These are phyloP conservation scores for Brassica balearica DNA, from an alignment of 441 rosid genomes.

Conservation along the genomic window DNA sequence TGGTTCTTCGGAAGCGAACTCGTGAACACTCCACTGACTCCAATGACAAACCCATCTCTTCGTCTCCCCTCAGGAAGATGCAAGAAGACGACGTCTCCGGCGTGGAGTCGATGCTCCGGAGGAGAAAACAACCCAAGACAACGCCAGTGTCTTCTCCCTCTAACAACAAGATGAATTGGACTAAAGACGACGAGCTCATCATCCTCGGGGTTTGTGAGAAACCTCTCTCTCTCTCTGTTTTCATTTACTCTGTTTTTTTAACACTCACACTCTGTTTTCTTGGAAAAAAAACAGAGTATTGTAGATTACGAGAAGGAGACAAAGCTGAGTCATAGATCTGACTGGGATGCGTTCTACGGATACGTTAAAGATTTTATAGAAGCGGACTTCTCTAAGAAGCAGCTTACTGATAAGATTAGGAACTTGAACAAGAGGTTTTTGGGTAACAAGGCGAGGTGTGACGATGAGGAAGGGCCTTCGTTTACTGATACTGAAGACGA, in stretches of 20 bases:
- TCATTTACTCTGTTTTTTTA: constrained; percentile 2
- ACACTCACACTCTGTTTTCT: not conserved
- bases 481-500: constrained; percentile 10
- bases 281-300: constrained; percentile 7
- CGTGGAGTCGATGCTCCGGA: constrained; percentile 1
- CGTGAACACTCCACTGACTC: not conserved
- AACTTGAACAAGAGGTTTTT: constrained; percentile 11
- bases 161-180: constrained; percentile 26
- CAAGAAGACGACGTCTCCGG: not conserved
- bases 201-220: constrained; percentile 26
- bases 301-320: constrained; percentile 8
- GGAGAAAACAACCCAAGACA: not conserved
- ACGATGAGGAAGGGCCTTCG: not conserved
- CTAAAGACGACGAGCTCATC: constrained; percentile 22
- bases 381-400: constrained; percentile 12
- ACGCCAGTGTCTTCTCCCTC: not conserved
- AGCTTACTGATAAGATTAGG: constrained; percentile 23
- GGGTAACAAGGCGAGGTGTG: not conserved
- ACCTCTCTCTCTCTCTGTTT: not conserved
- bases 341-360: constrained; percentile 16
- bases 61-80: constrained; percentile 2
- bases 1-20: not conserved
- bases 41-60: not conserved
- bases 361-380: constrained; percentile 1
- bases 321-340: constrained; percentile 6